Percentiles rank a stretch among this genome's conserved stretches.
phyloP scores from a whole-genome alignment of 108 stramenopile genomes.

The Mayamaea pseudoterrestris region DNA sequence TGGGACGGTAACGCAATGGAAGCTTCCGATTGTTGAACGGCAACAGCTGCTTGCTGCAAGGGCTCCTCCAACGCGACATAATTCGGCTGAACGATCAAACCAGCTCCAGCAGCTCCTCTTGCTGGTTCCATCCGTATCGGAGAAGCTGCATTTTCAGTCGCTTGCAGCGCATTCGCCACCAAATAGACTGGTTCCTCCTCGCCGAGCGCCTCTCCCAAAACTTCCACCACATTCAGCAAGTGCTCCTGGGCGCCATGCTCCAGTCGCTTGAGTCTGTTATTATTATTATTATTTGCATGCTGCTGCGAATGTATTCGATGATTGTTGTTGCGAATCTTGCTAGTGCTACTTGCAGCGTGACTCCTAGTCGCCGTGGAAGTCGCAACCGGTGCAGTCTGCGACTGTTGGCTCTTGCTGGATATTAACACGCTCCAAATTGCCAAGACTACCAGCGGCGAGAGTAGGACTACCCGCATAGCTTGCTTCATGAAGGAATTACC shows the following conservation, averaged over 20 bases:
- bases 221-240: not conserved
- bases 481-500: too few species aligned
- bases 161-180: too few species aligned
- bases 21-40: too few species aligned
- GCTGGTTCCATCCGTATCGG: too few species aligned
- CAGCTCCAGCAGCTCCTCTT: too few species aligned
- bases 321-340: not conserved
- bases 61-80: too few species aligned
- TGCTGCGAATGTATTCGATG: not conserved
- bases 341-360: not conserved
- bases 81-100: too few species aligned
- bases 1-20: not conserved
- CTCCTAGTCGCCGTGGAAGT: not conserved
- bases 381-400: not conserved
- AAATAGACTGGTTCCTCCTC: slow-evolving; percentile 2
- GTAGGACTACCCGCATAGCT: slow-evolving; percentile 21
- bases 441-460: slow-evolving; percentile 24
- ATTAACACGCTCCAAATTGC: slow-evolving; percentile 18
- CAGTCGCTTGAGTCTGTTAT: too few species aligned
- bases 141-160: too few species aligned
- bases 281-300: not conserved
- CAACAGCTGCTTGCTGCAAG: too few species aligned
- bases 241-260: too few species aligned
- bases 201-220: not conserved
- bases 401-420: not conserved